Percentiles rank a stretch among this genome's conserved stretches.
Evolutionary conservation across 192 early-diverging fungal species (phyloP).

Genomic region (Phlyctochytrium planicorne): DNA sequence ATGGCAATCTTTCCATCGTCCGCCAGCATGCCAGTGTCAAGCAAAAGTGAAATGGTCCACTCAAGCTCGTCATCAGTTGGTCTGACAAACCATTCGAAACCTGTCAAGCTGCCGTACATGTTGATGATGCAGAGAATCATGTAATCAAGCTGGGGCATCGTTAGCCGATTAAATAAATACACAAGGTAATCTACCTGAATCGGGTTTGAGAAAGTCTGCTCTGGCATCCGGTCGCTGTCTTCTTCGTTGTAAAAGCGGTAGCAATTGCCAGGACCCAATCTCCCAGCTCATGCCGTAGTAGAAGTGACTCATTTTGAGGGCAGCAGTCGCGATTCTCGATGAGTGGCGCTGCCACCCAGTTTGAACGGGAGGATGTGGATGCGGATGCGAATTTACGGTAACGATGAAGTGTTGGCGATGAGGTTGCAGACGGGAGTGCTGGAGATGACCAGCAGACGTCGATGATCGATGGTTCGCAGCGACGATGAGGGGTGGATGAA

Average conservation of each 20-base stretch:
- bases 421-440: too few relatives aligned
- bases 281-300: too few relatives aligned
- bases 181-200: neutral
- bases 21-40: neutral
- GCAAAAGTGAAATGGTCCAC: neutral
- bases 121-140: neutral
- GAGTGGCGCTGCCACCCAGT: too few relatives aligned
- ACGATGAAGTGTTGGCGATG: too few relatives aligned
- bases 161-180: neutral
- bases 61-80: neutral
- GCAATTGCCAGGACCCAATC: conserved; percentile 95
- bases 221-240: neutral
- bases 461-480: too few relatives aligned
- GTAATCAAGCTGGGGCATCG: neutral
- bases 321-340: too few relatives aligned
- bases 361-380: too few relatives aligned
- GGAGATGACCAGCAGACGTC: too few relatives aligned
- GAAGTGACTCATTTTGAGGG: too few relatives aligned
- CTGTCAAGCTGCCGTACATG: neutral
- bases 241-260: conserved; percentile 90
- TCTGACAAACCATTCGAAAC: neutral
- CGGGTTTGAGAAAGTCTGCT: neutral
- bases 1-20: neutral
- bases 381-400: too few relatives aligned
- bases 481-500: too few relatives aligned